Evolutionary conservation across 2,329 filamentous ascomycete genomes (phyloP).

Genomic region (Paracoccidioides brasiliensis): DNA sequence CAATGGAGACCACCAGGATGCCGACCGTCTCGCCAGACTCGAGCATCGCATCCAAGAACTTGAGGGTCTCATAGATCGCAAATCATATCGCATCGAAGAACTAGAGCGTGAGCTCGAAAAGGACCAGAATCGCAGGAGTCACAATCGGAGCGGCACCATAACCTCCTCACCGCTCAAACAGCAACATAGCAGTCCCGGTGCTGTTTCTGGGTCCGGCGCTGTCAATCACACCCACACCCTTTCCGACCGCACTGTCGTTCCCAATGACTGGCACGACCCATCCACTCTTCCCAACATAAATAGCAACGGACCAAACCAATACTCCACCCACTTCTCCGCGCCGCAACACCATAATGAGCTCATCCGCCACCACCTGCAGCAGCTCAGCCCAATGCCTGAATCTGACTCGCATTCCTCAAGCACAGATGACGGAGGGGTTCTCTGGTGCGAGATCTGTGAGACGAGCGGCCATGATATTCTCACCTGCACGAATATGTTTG

Average conservation of each 20-base stretch:
- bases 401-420: conserved; percentile 42
- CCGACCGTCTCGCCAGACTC: conserved; percentile 49
- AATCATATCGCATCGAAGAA: conserved; percentile 64
- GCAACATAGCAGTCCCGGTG: conserved; percentile 17
- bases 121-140: conserved; percentile 19
- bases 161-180: conserved; percentile 22
- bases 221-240: conserved; percentile 27
- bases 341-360: conserved; percentile 17
- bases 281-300: conserved; percentile 15
- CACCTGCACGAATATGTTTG: conserved; percentile 85
- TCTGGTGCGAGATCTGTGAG: conserved; percentile 96
- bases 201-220: conserved; percentile 5
- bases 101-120: conserved; percentile 63
- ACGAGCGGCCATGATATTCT: conserved; percentile 84
- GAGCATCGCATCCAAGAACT: conserved; percentile 73
- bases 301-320: conserved; percentile 6
- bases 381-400: conserved; percentile 30
- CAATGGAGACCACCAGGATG: conserved; percentile 38
- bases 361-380: conserved; percentile 12
- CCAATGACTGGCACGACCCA: conserved; percentile 28
- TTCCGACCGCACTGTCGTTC: conserved; percentile 32
- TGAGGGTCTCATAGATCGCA: conserved; percentile 57
- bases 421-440: conserved; percentile 56
- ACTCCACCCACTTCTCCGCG: conserved; percentile 14
- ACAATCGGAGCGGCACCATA: conserved; percentile 25